phyloP scores from a whole-genome alignment of 768 basidiomycete species.

The Boletus fagicola region DNA sequence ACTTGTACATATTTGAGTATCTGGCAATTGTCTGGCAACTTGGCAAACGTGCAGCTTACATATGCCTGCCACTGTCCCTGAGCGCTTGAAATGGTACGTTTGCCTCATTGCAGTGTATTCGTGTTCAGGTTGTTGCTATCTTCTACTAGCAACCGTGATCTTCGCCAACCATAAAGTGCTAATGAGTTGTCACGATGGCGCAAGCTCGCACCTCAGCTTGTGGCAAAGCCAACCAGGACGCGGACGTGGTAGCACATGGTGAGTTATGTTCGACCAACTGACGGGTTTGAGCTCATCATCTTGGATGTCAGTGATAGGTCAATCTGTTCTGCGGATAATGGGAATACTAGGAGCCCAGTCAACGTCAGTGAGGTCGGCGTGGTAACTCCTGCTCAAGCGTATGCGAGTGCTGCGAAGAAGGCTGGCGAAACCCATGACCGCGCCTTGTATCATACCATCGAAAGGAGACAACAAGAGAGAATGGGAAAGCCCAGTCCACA shows the following conservation, averaged over 20 bases:
- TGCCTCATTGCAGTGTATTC: neutral
- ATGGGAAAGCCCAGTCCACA: neutral
- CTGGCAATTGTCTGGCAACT: neutral
- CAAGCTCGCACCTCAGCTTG: neutral
- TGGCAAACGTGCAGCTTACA: neutral
- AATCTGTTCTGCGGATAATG: neutral
- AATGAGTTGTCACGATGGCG: constrained; percentile 10
- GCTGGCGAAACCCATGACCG: constrained; percentile 10
- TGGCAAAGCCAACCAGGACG: constrained; percentile 1
- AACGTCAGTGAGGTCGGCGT: neutral
- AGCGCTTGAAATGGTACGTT: neutral
- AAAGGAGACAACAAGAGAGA: constrained; percentile 17
- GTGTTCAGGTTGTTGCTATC: neutral
- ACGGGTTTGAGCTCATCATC: neutral
- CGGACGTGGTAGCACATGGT: neutral
- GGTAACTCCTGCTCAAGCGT: constrained; percentile 24
- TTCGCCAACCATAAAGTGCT: neutral
- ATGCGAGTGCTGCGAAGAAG: constrained; percentile 14
- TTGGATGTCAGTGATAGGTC: constrained; percentile 6
- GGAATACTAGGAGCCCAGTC: neutral
- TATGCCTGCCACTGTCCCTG: neutral
- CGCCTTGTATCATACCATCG: constrained; percentile 17
- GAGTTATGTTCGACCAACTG: neutral
- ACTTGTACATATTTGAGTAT: constrained; percentile 5
- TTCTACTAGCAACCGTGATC: neutral